Evolutionary conservation across 2,329 filamentous ascomycete species (phyloP).

Genomic region (Fusarium globosum): DNA sequence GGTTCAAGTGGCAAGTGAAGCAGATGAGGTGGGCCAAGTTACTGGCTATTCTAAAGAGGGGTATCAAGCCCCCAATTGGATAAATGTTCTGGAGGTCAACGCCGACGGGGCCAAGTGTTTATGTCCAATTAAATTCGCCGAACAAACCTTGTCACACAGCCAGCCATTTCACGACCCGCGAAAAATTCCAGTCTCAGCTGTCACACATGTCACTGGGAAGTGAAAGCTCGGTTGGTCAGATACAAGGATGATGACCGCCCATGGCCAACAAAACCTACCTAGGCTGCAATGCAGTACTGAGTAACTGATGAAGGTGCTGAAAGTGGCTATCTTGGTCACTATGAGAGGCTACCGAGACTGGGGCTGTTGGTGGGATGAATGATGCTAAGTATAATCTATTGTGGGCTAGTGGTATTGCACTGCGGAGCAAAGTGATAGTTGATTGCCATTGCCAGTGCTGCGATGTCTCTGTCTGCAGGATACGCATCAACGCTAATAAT

Average conservation of each 20-base stretch:
- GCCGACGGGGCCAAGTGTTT: too few relatives aligned
- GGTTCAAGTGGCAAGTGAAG: background rate
- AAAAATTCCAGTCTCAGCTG: background rate
- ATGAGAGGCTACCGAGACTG: fast-evolving
- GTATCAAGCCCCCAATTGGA: background rate
- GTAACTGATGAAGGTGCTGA: background rate
- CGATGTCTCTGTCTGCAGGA: background rate
- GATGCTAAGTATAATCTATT: background rate
- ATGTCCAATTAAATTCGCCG: background rate
- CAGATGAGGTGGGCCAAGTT: fast-evolving
- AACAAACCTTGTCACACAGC: background rate
- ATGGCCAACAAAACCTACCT: too few relatives aligned
- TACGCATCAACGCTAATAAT: background rate
- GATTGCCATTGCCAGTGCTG: background rate
- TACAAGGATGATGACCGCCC: too few relatives aligned
- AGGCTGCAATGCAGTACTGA: too few relatives aligned
- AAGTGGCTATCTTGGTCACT: background rate
- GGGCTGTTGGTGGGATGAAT: background rate
- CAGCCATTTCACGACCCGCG: background rate
- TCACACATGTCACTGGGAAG: background rate
- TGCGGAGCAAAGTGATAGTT: background rate
- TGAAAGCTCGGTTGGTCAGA: too few relatives aligned
- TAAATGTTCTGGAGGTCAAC: background rate
- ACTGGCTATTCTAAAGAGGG: background rate
- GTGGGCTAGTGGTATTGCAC: background rate